Conservation (phyloP, 2,329 filamentous ascomycete species). For the Teratosphaeria gauchensis region DNA sequence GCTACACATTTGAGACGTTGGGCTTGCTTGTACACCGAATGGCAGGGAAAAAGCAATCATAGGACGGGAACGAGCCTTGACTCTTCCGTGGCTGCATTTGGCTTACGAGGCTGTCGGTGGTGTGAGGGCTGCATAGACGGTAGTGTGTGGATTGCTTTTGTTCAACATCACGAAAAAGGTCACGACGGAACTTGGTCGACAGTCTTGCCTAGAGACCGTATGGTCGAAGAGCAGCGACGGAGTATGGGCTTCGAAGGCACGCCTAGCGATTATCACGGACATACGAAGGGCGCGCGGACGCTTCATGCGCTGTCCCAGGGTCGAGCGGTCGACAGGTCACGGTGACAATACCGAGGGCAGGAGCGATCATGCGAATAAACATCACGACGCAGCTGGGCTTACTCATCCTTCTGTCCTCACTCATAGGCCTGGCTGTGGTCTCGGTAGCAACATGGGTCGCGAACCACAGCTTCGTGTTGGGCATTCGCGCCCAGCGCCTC, state of each 20-base stretch:
- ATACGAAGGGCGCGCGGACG: not conserved
- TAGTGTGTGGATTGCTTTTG: not conserved
- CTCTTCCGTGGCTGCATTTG: not conserved
- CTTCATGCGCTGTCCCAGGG: not conserved
- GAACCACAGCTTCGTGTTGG: slow-evolving; percentile 52
- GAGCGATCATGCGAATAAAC: slow-evolving; percentile 60
- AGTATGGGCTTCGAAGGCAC: slow-evolving; percentile 1
- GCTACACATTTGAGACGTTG: not conserved
- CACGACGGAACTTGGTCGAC: not conserved
- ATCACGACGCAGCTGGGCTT: slow-evolving; percentile 80
- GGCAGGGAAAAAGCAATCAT: not conserved
- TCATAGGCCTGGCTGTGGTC: slow-evolving; percentile 66
- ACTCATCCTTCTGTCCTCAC: slow-evolving; percentile 65
- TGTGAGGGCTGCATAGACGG: not conserved
- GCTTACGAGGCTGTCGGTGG: not conserved
- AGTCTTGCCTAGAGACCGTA: not conserved
- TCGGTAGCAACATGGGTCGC: slow-evolving; percentile 63
- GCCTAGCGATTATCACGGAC: not conserved
- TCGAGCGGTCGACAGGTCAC: not conserved
- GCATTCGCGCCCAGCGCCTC: slow-evolving; percentile 49
- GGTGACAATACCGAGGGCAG: not conserved
- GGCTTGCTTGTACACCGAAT: not conserved
- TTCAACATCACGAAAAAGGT: not conserved
- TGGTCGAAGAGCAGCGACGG: not conserved
- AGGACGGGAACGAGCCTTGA: not conserved